Conservation (phyloP, 1,139 yeast genomes). For the Scheffersomyces stambukii region DNA sequence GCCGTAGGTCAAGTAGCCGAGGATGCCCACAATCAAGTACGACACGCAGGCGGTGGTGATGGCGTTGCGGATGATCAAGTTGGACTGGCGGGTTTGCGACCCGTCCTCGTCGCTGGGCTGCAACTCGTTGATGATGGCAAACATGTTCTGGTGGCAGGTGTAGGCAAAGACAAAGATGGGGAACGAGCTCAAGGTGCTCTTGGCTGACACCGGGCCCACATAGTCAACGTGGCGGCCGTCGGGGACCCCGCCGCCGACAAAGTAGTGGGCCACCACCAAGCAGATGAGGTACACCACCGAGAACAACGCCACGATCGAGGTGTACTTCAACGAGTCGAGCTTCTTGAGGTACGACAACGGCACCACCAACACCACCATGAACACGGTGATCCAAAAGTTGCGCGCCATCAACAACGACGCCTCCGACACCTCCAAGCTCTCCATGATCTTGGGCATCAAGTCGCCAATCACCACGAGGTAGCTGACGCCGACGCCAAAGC, state of each 20-base stretch:
- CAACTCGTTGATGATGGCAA: conserved; percentile 78
- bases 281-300: conserved; percentile 76
- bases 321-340: conserved; percentile 80
- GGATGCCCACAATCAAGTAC: conserved; percentile 67
- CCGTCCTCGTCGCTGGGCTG: conserved; percentile 30
- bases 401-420: conserved; percentile 32
- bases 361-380: conserved; percentile 53
- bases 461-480: conserved; percentile 89
- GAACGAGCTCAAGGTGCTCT: conserved; percentile 47
- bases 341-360: conserved; percentile 75
- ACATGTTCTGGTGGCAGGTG: conserved; percentile 94
- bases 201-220: conserved; percentile 37
- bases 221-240: conserved; percentile 21
- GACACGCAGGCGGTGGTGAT: conserved; percentile 59
- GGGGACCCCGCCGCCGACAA: conserved; percentile 31
- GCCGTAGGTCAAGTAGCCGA: conserved; percentile 89
- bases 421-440: conserved; percentile 30
- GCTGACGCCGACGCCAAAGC: conserved; percentile 89
- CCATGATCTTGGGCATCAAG: conserved; percentile 73
- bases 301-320: conserved; percentile 77
- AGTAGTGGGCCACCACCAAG: conserved; percentile 65
- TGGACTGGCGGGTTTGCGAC: conserved; percentile 49
- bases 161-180: conserved; percentile 94
- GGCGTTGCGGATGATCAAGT: conserved; percentile 51
- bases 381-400: conserved; percentile 66